Evolutionary conservation across 73 alveolate genomes (phyloP).

Genomic region (Tetrahymena borealis): DNA sequence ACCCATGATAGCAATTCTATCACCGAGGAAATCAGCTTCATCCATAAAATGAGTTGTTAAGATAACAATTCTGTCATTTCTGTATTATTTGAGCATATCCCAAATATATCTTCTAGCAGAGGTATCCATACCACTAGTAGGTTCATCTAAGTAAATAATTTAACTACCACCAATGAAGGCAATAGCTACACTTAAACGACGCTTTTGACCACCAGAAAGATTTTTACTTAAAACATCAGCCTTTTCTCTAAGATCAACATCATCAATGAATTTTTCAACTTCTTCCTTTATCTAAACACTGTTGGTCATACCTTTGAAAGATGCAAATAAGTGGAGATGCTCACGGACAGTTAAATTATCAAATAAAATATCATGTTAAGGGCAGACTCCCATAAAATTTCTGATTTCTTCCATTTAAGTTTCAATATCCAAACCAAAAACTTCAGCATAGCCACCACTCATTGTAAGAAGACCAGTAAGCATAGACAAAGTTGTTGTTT

Average conservation of each 20-base stretch:
- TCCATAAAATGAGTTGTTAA: slow-evolving; percentile 73
- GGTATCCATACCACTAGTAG: slow-evolving; percentile 87
- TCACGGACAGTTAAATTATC: slow-evolving; percentile 77
- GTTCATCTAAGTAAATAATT: slow-evolving; percentile 82
- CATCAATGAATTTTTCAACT: slow-evolving; percentile 51
- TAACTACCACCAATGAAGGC: slow-evolving; percentile 79
- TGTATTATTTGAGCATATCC: slow-evolving; percentile 71
- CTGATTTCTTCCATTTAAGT: slow-evolving; percentile 54
- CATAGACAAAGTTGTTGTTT: slow-evolving; percentile 29
- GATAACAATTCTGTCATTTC: slow-evolving; percentile 56
- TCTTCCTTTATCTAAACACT: slow-evolving; percentile 37
- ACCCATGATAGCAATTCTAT: slow-evolving; percentile 66
- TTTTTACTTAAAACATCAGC: slow-evolving; percentile 50
- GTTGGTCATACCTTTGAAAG: slow-evolving; percentile 69
- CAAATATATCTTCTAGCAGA: slow-evolving; percentile 81
- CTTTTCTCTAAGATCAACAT: slow-evolving; percentile 53
- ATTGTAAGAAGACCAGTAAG: slow-evolving; percentile 52
- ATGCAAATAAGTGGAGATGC: slow-evolving; percentile 74
- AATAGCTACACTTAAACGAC: slow-evolving; percentile 80
- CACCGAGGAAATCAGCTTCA: slow-evolving; percentile 74
- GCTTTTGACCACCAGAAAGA: slow-evolving; percentile 79
- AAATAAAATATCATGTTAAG: slow-evolving; percentile 85
- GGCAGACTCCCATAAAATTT: slow-evolving; percentile 83
- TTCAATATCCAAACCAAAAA: slow-evolving; percentile 50
- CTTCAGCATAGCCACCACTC: slow-evolving; percentile 70